A percentile compares a stretch with the other conserved stretches of the same genome.
Conservation (phyloP, 345 rosid species). For the Sonneratia alba region DNA sequence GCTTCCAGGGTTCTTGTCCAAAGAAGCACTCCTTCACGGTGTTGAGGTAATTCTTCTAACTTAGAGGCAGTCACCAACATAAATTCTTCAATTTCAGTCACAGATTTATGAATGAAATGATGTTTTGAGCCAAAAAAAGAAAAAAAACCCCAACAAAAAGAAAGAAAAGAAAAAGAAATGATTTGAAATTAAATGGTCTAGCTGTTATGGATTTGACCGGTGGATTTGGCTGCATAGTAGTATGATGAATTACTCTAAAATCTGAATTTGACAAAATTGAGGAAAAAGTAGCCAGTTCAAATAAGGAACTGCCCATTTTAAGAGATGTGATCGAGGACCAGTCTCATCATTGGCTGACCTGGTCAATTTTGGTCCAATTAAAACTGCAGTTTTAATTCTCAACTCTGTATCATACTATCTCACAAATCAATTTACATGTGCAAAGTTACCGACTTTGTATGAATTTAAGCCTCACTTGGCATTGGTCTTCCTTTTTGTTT, state of each 20-base stretch:
- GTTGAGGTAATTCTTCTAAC: conserved; percentile 53
- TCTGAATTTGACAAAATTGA: background rate
- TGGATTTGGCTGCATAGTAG: background rate
- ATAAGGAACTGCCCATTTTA: background rate
- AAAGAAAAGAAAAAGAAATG: too few relatives aligned
- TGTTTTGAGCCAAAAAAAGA: background rate
- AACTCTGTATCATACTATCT: background rate
- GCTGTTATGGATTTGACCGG: background rate
- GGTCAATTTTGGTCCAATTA: background rate
- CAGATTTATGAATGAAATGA: background rate
- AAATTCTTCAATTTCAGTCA: background rate
- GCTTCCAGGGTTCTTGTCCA: conserved; percentile 84
- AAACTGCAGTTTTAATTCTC: background rate
- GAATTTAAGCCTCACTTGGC: too few relatives aligned
- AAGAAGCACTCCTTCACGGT: conserved; percentile 87
- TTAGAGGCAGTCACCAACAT: background rate
- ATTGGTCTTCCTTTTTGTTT: background rate
- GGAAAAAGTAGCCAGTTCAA: too few relatives aligned
- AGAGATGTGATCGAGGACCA: background rate
- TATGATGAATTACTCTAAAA: background rate
- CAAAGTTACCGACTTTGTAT: too few relatives aligned
- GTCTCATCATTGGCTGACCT: background rate
- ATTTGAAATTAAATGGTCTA: background rate
- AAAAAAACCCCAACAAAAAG: too few relatives aligned
- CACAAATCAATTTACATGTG: background rate